Base-by-base conservation (phyloP, 495 filamentous ascomycete genomes). In the Penicillium herquei region DNA sequence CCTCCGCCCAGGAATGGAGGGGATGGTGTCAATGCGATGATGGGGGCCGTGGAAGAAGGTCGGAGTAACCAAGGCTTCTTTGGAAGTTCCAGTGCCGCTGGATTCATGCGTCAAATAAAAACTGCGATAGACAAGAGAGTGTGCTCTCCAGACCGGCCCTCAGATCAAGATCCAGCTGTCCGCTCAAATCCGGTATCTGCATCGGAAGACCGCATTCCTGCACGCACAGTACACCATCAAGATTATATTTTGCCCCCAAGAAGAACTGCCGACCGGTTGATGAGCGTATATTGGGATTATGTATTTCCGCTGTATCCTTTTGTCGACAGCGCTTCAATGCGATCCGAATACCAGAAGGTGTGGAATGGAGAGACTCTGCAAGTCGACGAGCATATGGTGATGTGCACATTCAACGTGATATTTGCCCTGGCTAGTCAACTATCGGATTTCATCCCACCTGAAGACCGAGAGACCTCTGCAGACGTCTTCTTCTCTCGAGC, bases 261-360 rank as follows among this genome's bases (percentile, higher is more conserved):
- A 14, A 74, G 73, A 50, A 70, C 61, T 34, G 74, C 74, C 0
- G 71, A 77, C 42, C 63, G 55, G 39, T 57, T 77, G 6, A 69
- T 77, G 65, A 61, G 62, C 9, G 63, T 74, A 0, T 77, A 77
- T 46, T 76, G 72, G 74, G 62, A 62, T 10, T 68, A 63, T 50
- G 72, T 77, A 3, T 74, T 76, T 55, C 68, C 70, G 0, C 57
- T 77, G 0, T 76, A 76, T 44, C 74, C 74, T 0, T 70, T 75
- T 39, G 57, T 77, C 3, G 70, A 75, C 30, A 59, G 66, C 32
- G 42, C 51, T 17, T 57, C 63, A 10, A 61, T 73, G 54, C 61
- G 68, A 49, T 60, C 54, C 0, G 69, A 73, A 41, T 77, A 77
- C 47, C 18, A 34, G 3, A 64, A 65, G 16, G 59, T 75, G 9